Evolutionary conservation across 2,329 filamentous ascomycete genomes (phyloP), one percentile per base, ranked within the genome.

Genomic region (Dactylellina cionopaga): DNA sequence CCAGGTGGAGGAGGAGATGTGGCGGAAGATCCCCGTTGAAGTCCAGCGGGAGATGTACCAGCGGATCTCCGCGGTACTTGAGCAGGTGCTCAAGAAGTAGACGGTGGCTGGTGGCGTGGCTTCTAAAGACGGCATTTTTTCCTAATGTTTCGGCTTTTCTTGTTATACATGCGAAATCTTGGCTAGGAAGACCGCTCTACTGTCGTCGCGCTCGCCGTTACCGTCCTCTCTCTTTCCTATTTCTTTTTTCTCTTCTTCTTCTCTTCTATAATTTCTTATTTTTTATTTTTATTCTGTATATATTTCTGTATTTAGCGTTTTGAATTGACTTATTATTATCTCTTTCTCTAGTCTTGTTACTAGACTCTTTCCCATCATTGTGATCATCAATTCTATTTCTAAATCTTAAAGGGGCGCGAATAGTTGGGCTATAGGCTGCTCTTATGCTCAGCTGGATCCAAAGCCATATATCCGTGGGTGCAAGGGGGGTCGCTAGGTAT

Each of bases 21-120:
- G 68, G 68, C 43, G 43, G 54, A 60, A 65, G 68, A 60, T 72
- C 24, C 68, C 68, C 19, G 52, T 54, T 35, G 68, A 72, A 22
- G 68, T 72, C 9, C 68, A 72, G 27, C 35, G 59, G 52, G 68
- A 72, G 6, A 72, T 72, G 68, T 72, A 65, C 29, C 68, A 60
- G 52, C 52, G 54, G 24, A 72, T 72, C 11, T 47, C 54, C 24
- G 29, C 52, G 29, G 68, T 31, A 19, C 39, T 72, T 17, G 59
- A 72, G 37, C 59, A 65, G 37, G 33, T 72, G 4, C 35, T 72
- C 13, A 72, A 72, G 52, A 65, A 72, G 46, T 72, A 22, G 47
- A 10, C 11, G 47, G 15, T 7, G 9, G 10, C n/a, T 3, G 13
- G 11, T 7, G 3, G n/a, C 10, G 27, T 15, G 5, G 9, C 37